Percentiles rank a stretch among this genome's conserved stretches.
Evolutionary conservation across 176 grass and related monocot genomes (phyloP).

Genomic region (bread wheat (Triticum aestivum)): DNA sequence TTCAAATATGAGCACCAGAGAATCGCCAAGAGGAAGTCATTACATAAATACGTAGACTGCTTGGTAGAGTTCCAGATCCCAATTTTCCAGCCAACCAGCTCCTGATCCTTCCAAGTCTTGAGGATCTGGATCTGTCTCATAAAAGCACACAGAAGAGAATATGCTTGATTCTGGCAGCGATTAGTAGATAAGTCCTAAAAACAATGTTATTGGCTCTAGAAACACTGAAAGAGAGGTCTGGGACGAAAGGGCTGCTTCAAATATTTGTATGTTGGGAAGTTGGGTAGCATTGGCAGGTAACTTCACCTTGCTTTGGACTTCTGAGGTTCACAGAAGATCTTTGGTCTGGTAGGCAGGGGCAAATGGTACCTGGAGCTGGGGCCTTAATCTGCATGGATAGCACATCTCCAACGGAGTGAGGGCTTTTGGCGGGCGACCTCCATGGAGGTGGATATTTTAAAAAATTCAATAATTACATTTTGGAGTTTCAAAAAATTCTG

Average conservation of each 20-base stretch:
- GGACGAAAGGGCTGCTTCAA: neutral
- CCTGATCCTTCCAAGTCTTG: neutral
- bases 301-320: neutral
- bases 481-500: no score
- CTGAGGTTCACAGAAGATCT: neutral
- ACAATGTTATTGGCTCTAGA: neutral
- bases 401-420: neutral
- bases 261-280: neutral
- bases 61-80: neutral
- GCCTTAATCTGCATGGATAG: neutral
- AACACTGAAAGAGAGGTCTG: neutral
- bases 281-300: neutral
- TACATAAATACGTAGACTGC: neutral
- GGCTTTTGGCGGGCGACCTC: no score
- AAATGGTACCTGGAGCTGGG: neutral
- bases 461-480: no score
- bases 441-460: no score
- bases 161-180: neutral
- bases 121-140: neutral
- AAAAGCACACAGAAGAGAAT: neutral
- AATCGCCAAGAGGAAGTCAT: neutral
- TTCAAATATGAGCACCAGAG: neutral
- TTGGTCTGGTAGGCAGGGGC: neutral
- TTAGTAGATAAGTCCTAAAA: neutral
- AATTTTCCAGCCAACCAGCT: neutral